These are phyloP conservation scores for Nicotiana tabacum DNA, from an alignment of 257 asterid genomes.

Conservation along the genomic window DNA sequence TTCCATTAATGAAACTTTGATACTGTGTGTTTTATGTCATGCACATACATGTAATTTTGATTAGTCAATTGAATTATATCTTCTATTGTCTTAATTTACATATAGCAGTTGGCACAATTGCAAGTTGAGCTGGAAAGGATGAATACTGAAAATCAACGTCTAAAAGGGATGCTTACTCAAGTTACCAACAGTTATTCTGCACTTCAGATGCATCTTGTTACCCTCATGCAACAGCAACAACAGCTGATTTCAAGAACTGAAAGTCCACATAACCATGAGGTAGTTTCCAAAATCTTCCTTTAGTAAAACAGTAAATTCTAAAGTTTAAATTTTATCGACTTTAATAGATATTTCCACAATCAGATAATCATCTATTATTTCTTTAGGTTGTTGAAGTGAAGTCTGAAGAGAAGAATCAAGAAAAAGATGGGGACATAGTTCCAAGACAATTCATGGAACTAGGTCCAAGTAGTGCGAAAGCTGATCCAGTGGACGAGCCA, in stretches of 20 bases:
- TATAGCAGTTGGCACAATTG: conserved; percentile 49
- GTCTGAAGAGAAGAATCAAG: conserved; percentile 9
- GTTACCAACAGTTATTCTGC: conserved; percentile 55
- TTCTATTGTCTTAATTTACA: not conserved
- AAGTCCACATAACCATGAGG: conserved; percentile 23
- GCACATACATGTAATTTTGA: not conserved
- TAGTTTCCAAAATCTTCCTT: not conserved
- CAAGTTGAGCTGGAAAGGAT: conserved; percentile 59
- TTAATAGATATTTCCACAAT: not conserved
- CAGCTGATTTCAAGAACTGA: conserved; percentile 13
- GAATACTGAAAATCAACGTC: conserved; percentile 67
- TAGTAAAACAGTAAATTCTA: not conserved
- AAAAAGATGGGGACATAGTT: conserved; percentile 9
- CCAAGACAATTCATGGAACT: conserved; percentile 67
- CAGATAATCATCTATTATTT: not conserved
- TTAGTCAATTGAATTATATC: not conserved
- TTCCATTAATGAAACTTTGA: not conserved
- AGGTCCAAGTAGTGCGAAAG: conserved; percentile 25
- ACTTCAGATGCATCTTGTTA: conserved; percentile 57
- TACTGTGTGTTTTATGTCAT: not conserved
- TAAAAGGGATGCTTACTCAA: conserved; percentile 71
- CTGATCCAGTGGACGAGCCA: conserved; percentile 29
- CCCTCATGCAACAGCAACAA: conserved; percentile 33
- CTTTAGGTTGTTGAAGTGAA: conserved; percentile 4
- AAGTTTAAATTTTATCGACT: not conserved